A percentile compares a stretch with the other conserved stretches of the same genome.
Conservation (phyloP, 78 protist species). For the Tieghemostelium lacteum region DNA sequence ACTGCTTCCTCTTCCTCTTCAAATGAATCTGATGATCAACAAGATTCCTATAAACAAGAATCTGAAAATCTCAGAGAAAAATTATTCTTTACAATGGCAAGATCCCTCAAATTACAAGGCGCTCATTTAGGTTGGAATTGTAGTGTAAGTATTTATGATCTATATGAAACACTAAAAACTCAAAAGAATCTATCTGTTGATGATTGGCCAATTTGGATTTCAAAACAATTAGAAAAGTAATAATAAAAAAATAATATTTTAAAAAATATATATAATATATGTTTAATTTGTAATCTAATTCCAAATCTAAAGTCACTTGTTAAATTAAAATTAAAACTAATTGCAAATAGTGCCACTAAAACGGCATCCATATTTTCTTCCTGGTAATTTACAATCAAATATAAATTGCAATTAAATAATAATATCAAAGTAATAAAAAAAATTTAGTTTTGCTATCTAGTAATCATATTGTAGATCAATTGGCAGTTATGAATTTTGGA, state of each 20-base stretch:
- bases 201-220: slow-evolving; percentile 67
- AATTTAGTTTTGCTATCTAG: too few relatives aligned
- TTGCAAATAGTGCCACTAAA: too few relatives aligned
- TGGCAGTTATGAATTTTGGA: too few relatives aligned
- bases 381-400: too few relatives aligned
- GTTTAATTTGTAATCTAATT: too few relatives aligned
- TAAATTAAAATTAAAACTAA: too few relatives aligned
- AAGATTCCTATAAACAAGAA: neutral
- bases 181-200: neutral
- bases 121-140: slow-evolving; percentile 8
- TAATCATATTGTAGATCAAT: too few relatives aligned
- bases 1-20: neutral
- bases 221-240: slow-evolving; percentile 29
- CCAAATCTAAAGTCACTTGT: too few relatives aligned
- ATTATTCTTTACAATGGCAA: slow-evolving; percentile 49
- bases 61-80: slow-evolving; percentile 4
- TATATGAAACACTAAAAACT: slow-evolving; percentile 21
- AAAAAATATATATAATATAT: too few relatives aligned
- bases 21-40: neutral
- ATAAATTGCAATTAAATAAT: too few relatives aligned
- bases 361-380: too few relatives aligned
- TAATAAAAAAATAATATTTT: neutral
- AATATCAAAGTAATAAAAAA: too few relatives aligned
- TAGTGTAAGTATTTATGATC: slow-evolving; percentile 15
- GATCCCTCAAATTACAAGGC: slow-evolving; percentile 34